Evolutionary conservation across 352 stramenopile species (phyloP).

Genomic region (Aphanomyces invadans): DNA sequence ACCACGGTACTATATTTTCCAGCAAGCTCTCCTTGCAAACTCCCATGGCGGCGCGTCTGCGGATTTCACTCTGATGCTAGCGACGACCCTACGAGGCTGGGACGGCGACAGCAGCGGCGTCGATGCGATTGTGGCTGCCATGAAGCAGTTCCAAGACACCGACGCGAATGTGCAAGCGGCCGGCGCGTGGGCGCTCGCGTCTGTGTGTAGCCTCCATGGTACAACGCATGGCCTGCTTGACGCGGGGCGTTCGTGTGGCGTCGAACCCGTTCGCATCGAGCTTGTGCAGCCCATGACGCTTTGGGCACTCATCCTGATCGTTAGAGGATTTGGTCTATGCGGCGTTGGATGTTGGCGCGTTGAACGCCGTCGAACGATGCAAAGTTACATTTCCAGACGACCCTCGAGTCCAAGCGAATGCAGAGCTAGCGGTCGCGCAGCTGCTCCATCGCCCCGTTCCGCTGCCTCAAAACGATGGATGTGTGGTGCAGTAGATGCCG

Average conservation of each 20-base stretch:
- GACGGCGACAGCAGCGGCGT: conserved; percentile 1
- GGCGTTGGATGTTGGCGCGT: conserved; percentile 1
- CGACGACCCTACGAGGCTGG: background rate
- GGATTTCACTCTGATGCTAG: background rate
- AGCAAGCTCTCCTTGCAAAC: too few relatives aligned
- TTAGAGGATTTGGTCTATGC: conserved; percentile 21
- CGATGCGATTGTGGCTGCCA: background rate
- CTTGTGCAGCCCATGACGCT: too few relatives aligned
- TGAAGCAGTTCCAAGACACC: background rate
- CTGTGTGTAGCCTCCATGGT: conserved; percentile 1
- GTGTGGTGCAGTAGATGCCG: background rate
- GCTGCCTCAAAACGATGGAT: background rate
- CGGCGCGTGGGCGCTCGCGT: background rate
- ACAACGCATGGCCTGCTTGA: background rate
- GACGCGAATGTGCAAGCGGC: conserved; percentile 16
- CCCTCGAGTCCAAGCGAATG: conserved; percentile 1
- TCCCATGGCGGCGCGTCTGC: too few relatives aligned
- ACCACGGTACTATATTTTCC: background rate
- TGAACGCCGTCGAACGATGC: background rate
- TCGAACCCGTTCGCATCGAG: too few relatives aligned
- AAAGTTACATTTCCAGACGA: conserved; percentile 7
- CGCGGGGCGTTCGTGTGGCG: too few relatives aligned
- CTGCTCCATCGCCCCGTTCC: conserved; percentile 6
- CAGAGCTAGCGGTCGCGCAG: background rate
- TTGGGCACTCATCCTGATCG: background rate